A percentile compares a stretch with the other conserved stretches of the same genome.
These are phyloP conservation scores for Alternaria atra DNA, from an alignment of 2,329 filamentous ascomycete genomes.

Conservation along the genomic window DNA sequence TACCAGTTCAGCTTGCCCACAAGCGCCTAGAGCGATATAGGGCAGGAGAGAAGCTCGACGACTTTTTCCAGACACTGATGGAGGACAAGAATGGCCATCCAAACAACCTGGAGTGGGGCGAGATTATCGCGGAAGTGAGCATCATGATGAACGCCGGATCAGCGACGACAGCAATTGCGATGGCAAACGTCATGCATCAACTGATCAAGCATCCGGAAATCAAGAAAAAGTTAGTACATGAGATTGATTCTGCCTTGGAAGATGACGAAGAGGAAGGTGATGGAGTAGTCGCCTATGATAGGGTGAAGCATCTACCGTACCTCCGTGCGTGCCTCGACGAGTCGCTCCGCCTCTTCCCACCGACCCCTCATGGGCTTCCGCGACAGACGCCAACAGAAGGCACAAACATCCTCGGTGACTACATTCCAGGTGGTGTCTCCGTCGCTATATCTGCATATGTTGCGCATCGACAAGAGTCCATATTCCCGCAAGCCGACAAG, in stretches of 20 bases:
- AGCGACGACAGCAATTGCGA: conserved; percentile 62
- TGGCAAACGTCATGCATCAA: conserved; percentile 63
- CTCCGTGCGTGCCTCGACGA: conserved; percentile 57
- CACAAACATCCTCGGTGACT: conserved; percentile 38
- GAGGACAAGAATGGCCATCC: conserved; percentile 58
- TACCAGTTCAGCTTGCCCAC: conserved; percentile 58
- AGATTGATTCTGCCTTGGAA: conserved; percentile 39
- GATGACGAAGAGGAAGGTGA: conserved; percentile 37
- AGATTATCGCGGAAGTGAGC: conserved; percentile 65
- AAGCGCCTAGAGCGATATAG: conserved; percentile 58
- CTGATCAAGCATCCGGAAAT: conserved; percentile 59
- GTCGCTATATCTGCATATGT: conserved; percentile 58
- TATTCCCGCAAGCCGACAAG: conserved; percentile 43
- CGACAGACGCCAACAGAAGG: conserved; percentile 46
- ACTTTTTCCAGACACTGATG: conserved; percentile 68
- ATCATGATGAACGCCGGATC: conserved; percentile 63
- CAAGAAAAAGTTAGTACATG: conserved; percentile 36
- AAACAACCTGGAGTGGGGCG: conserved; percentile 64
- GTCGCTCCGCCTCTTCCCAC: conserved; percentile 57
- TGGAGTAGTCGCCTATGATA: conserved; percentile 39
- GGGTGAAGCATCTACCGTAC: conserved; percentile 45
- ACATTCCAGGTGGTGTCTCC: conserved; percentile 38
- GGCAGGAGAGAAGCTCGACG: conserved; percentile 64
- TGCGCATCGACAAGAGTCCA: conserved; percentile 49
- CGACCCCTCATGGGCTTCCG: conserved; percentile 53